These are phyloP conservation scores for Epichloe sylvatica DNA, from an alignment of 2,329 filamentous ascomycete genomes.

Conservation along the genomic window DNA sequence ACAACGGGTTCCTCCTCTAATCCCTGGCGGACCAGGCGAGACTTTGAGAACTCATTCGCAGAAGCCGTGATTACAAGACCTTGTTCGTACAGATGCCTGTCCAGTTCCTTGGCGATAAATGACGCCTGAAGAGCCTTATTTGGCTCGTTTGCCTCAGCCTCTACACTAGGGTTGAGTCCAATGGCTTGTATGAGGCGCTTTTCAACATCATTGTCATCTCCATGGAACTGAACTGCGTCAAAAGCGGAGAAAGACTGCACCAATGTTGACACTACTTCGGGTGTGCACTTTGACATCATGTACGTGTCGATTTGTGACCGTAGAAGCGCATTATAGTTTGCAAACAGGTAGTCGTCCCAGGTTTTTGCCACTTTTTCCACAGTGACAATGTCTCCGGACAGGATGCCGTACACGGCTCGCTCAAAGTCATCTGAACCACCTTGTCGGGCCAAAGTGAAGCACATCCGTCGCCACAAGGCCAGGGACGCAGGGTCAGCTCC, in stretches of 20 bases:
- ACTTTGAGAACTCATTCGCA: conserved; percentile 12
- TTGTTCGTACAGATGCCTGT: conserved; percentile 44
- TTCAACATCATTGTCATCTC: conserved; percentile 37
- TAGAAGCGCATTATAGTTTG: conserved; percentile 74
- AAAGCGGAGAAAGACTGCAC: conserved; percentile 48
- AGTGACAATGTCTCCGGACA: conserved; percentile 71
- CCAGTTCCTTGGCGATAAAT: conserved; percentile 51
- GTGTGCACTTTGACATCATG: conserved; percentile 40
- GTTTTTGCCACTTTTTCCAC: conserved; percentile 62
- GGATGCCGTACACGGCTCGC: conserved; percentile 74
- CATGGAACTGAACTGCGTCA: conserved; percentile 50
- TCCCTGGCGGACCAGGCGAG: conserved; percentile 15
- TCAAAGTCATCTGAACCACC: conserved; percentile 64
- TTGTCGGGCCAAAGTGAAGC: conserved; percentile 55
- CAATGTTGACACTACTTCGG: conserved; percentile 38
- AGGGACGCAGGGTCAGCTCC: conserved; percentile 30
- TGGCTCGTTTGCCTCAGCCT: conserved; percentile 46
- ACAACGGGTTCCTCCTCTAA: conserved; percentile 18
- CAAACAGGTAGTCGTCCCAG: conserved; percentile 81
- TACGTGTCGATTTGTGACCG: conserved; percentile 68
- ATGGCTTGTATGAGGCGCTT: conserved; percentile 47
- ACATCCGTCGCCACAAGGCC: conserved; percentile 65
- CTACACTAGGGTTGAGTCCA: conserved; percentile 40
- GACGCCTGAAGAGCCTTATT: conserved; percentile 66
- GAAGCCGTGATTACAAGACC: conserved; percentile 26